phyloP scores from a whole-genome alignment of 192 early-diverging fungal species.

The Coemansia erecta region DNA sequence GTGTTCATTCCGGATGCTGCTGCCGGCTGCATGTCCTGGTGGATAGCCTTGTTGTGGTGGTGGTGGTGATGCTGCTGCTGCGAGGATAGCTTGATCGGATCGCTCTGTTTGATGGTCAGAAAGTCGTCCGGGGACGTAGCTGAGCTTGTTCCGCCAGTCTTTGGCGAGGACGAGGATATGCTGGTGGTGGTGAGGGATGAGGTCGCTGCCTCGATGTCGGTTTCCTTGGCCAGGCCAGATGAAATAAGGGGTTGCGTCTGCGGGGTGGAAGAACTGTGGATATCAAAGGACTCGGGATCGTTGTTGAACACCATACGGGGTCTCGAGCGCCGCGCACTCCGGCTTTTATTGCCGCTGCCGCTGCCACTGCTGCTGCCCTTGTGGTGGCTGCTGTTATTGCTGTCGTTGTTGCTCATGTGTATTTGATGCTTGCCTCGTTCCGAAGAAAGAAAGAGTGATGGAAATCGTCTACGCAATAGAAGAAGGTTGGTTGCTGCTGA shows the following conservation, averaged over 20 bases:
- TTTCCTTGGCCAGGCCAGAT: slow-evolving; percentile 1
- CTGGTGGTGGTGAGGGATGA: neutral
- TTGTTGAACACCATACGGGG: slow-evolving; percentile 32
- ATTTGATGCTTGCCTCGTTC: slow-evolving; percentile 3
- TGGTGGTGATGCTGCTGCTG: too few relatives aligned
- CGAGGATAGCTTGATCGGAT: slow-evolving; percentile 30
- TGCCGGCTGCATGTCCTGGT: slow-evolving; percentile 47
- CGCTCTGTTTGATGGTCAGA: slow-evolving; percentile 41
- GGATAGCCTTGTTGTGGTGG: slow-evolving; percentile 15
- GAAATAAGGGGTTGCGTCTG: slow-evolving; percentile 9
- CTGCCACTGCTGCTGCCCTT: neutral
- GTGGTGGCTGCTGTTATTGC: slow-evolving; percentile 10
- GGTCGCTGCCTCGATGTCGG: slow-evolving; percentile 1
- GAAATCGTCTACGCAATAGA: neutral
- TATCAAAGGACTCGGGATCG: slow-evolving; percentile 44
- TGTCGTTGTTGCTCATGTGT: neutral
- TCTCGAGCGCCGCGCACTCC: slow-evolving; percentile 13
- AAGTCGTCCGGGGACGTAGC: slow-evolving; percentile 13
- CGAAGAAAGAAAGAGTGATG: too few relatives aligned
- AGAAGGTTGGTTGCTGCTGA: too few relatives aligned
- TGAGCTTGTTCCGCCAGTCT: too few relatives aligned
- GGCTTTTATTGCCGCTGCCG: slow-evolving; percentile 36
- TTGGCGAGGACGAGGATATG: slow-evolving; percentile 15
- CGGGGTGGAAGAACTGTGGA: slow-evolving; percentile 29
- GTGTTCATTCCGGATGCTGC: slow-evolving; percentile 39